Percentiles rank a stretch among this genome's conserved stretches.
These are phyloP conservation scores for Coleophoma eucalyptorum DNA, from an alignment of 2,329 filamentous ascomycete genomes.

Conservation along the genomic window DNA sequence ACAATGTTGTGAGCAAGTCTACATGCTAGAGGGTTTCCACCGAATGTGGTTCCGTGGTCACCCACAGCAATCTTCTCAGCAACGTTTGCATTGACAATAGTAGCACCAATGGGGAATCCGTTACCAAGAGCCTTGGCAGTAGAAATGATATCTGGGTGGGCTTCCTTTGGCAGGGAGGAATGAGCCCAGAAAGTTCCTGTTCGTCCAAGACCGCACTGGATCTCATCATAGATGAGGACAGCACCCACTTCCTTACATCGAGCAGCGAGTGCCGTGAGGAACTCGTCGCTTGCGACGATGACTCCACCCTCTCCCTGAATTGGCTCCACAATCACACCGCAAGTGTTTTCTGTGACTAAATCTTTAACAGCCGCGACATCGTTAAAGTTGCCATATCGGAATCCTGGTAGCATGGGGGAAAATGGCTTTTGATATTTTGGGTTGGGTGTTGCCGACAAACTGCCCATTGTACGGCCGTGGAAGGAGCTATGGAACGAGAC, in stretches of 20 bases:
- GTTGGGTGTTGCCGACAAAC: constrained; percentile 92
- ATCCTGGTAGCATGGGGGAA: constrained; percentile 91
- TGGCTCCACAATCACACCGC: constrained; percentile 92
- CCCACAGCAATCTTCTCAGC: constrained; percentile 61
- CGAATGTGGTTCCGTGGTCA: constrained; percentile 73
- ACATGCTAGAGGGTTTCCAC: constrained; percentile 66
- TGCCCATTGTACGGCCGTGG: constrained; percentile 95
- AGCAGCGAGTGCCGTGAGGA: constrained; percentile 77
- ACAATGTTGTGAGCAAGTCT: constrained; percentile 84
- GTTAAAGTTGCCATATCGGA: constrained; percentile 83
- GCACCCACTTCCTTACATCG: constrained; percentile 85
- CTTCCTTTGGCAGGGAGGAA: constrained; percentile 64
- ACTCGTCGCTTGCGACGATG: constrained; percentile 76
- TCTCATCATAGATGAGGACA: constrained; percentile 92
- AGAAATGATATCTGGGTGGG: constrained; percentile 91
- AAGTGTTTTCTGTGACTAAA: constrained; percentile 80
- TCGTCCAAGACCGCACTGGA: constrained; percentile 87
- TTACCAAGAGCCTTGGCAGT: constrained; percentile 96
- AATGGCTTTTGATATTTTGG: constrained; percentile 97
- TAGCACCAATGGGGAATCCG: constrained; percentile 91
- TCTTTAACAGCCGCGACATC: constrained; percentile 67
- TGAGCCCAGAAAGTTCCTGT: constrained; percentile 94
- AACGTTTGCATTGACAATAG: constrained; percentile 57
- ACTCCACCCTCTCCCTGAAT: constrained; percentile 97
- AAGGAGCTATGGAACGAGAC: constrained; percentile 92